A percentile compares a stretch with the other conserved stretches of the same genome.
These are phyloP conservation scores for Auricularia heimuer DNA, from an alignment of 768 basidiomycete genomes.

Conservation along the genomic window DNA sequence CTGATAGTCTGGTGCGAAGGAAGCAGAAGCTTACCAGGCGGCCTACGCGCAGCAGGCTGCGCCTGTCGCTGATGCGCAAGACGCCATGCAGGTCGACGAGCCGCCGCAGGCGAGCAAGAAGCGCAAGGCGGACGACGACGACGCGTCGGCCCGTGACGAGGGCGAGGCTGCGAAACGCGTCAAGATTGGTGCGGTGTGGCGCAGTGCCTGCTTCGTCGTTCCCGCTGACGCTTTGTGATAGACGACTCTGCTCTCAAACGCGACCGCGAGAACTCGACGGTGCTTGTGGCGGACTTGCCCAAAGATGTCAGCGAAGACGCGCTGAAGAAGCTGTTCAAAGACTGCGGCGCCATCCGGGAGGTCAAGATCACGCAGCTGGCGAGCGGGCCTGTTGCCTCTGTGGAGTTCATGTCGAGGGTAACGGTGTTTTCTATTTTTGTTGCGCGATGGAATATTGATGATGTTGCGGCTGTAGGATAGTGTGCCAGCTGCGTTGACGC, in stretches of 20 bases:
- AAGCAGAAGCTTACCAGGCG: conserved; percentile 46
- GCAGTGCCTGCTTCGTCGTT: too few relatives aligned
- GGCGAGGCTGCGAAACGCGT: conserved; percentile 48
- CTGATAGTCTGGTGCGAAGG: conserved; percentile 26
- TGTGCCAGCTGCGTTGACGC: conserved; percentile 80
- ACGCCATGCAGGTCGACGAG: conserved; percentile 13
- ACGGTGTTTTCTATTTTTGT: conserved; percentile 12
- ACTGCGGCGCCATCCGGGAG: conserved; percentile 87
- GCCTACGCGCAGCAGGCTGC: conserved; percentile 31
- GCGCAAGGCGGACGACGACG: conserved; percentile 49
- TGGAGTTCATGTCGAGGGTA: conserved; percentile 74
- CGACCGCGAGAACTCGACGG: conserved; percentile 91
- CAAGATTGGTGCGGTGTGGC: conserved; percentile 40
- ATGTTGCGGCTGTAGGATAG: conserved; percentile 41
- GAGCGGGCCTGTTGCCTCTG: conserved; percentile 61
- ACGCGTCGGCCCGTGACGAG: conserved; percentile 9
- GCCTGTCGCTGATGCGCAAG: conserved; percentile 22
- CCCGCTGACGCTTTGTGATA: neutral
- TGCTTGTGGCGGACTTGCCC: conserved; percentile 73
- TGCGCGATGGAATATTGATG: conserved; percentile 1
- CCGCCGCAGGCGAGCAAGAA: conserved; percentile 35
- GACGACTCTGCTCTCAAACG: conserved; percentile 1
- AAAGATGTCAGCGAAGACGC: conserved; percentile 49
- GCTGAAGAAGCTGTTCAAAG: conserved; percentile 68
- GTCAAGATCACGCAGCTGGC: conserved; percentile 62